Conservation (phyloP, 2,329 filamentous ascomycete genomes). For the Calonectria pauciramosa region DNA sequence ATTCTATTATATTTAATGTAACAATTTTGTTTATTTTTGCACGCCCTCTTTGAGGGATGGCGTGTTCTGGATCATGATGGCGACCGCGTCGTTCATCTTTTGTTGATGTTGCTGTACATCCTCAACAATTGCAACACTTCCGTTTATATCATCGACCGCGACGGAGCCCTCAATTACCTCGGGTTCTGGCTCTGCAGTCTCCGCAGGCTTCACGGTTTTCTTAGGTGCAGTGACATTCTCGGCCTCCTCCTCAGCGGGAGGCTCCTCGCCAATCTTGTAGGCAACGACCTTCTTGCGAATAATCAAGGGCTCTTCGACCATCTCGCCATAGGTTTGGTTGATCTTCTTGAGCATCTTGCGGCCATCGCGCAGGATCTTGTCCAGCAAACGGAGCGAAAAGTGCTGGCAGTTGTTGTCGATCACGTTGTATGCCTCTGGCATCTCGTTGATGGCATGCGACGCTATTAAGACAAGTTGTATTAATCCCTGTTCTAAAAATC, state of each 20-base stretch:
- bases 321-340: constrained; percentile 7
- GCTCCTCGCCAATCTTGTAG: constrained; percentile 9
- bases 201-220: not conserved
- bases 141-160: not conserved
- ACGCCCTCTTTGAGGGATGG: not conserved
- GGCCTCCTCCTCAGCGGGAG: not conserved
- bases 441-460: constrained; percentile 6
- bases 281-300: not conserved
- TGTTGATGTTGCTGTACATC: not conserved
- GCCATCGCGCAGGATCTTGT: constrained; percentile 12
- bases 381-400: constrained; percentile 11
- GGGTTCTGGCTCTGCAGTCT: not conserved
- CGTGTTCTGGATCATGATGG: constrained; percentile 12
- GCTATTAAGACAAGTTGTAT: not conserved
- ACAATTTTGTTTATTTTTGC: not conserved
- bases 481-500: not conserved
- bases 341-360: constrained; percentile 10
- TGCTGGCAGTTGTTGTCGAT: constrained; percentile 16
- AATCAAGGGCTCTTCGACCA: not conserved
- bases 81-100: not conserved
- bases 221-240: not conserved
- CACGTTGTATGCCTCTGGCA: constrained; percentile 3
- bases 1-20: not conserved
- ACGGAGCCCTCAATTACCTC: not conserved
- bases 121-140: not conserved